Evolutionary conservation across 306 rosid genomes (phyloP).

Genomic region (Lathyrus oleraceus): DNA sequence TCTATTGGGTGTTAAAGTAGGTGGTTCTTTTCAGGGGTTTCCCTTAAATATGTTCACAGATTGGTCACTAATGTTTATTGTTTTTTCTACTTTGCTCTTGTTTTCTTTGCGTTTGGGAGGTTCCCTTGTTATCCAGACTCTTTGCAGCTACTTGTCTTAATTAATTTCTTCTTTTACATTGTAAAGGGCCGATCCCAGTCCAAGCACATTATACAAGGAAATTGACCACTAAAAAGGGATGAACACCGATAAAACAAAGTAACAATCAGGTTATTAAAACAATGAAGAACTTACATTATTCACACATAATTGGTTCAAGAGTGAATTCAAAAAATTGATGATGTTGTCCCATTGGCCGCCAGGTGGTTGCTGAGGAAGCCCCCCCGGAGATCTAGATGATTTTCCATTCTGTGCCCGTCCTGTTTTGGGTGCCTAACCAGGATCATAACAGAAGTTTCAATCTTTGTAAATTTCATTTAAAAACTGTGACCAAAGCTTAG

Average conservation of each 20-base stretch:
- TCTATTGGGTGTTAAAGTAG: neutral
- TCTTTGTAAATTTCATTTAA: neutral
- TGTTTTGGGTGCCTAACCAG: constrained; percentile 83
- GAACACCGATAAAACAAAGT: constrained; percentile 2
- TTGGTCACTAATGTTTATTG: neutral
- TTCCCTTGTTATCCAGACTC: neutral
- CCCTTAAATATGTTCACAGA: neutral
- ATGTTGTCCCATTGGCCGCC: constrained; percentile 94
- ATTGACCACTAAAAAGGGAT: neutral
- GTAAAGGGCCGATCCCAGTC: neutral
- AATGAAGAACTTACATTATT: constrained; percentile 70
- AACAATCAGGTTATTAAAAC: constrained; percentile 7
- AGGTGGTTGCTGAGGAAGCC: constrained; percentile 64
- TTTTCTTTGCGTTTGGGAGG: neutral
- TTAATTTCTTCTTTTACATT: neutral
- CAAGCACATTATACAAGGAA: constrained; percentile 11
- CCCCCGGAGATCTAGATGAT: constrained; percentile 81
- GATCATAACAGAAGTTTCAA: constrained; percentile 10
- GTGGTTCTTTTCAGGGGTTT: neutral
- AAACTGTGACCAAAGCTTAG: constrained; percentile 3
- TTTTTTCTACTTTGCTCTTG: neutral
- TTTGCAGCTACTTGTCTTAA: neutral
- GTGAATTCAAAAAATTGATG: constrained; percentile 80
- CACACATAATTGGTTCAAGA: constrained; percentile 60
- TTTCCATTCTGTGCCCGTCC: constrained; percentile 79